Conservation (phyloP, 2,329 filamentous ascomycete genomes). For the Botryotinia convoluta region DNA sequence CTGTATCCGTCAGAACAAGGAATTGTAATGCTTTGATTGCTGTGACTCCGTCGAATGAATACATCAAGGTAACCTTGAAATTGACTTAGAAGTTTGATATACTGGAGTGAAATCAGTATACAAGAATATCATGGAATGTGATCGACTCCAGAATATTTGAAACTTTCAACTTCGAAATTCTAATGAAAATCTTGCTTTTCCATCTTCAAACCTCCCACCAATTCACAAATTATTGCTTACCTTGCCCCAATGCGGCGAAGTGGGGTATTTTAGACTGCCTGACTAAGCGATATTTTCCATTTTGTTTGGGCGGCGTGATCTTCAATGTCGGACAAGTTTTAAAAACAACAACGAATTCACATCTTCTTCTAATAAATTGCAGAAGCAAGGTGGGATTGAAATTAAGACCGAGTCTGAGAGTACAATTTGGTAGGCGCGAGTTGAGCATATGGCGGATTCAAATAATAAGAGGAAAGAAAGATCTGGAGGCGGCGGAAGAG, state of each 20-base stretch:
- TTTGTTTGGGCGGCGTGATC: conserved; percentile 6
- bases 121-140: background rate
- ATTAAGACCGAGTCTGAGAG: background rate
- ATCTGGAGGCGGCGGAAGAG: conserved; percentile 9
- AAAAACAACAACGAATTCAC: background rate
- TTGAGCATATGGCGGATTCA: conserved; percentile 7
- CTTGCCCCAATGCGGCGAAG: conserved; percentile 3
- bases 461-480: conserved; percentile 25
- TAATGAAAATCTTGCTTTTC: background rate
- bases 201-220: background rate
- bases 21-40: background rate
- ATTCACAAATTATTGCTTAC: background rate
- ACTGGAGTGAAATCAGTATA: background rate
- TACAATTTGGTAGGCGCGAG: background rate
- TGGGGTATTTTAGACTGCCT: background rate
- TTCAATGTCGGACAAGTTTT: background rate
- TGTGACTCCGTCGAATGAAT: background rate
- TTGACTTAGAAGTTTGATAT: background rate
- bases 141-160: no score
- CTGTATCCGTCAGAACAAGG: background rate
- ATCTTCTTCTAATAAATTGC: background rate
- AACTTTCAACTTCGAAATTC: no score
- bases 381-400: background rate
- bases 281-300: conserved; percentile 17
- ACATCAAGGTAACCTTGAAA: background rate